Evolutionary conservation across 2,329 filamentous ascomycete species (phyloP).

Genomic region (Colletotrichum tanaceti): DNA sequence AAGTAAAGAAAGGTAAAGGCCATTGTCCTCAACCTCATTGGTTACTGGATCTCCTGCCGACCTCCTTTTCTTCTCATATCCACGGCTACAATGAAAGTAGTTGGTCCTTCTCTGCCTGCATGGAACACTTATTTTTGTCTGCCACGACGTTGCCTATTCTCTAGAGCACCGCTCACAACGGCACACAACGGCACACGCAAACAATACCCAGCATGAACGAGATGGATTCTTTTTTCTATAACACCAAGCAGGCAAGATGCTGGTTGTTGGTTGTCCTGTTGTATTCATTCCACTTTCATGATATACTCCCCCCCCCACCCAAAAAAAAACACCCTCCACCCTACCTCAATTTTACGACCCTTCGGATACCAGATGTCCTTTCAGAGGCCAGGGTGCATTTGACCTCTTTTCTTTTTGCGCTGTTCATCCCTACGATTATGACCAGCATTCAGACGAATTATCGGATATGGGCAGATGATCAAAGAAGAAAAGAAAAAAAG

Average conservation of each 20-base stretch:
- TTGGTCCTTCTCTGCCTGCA: not conserved
- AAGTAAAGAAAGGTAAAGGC: conserved; percentile 30
- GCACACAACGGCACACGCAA: no score
- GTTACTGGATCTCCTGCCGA: not conserved
- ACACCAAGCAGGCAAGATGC: not conserved
- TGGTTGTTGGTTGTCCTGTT: conserved; percentile 20
- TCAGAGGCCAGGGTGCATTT: conserved; percentile 24
- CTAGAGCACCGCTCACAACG: not conserved
- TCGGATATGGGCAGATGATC: conserved; percentile 30
- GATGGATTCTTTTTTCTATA: conserved; percentile 9
- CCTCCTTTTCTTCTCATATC: not conserved
- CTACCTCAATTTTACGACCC: conserved; percentile 25
- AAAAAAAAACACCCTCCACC: not conserved
- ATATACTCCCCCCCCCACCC: conserved; percentile 5
- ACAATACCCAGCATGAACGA: conserved; percentile 9
- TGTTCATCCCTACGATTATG: conserved; percentile 32
- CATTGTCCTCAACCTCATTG: not conserved
- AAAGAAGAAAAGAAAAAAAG: conserved; percentile 28
- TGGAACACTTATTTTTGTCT: not conserved
- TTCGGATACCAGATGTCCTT: conserved; percentile 26
- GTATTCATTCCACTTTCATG: conserved; percentile 25
- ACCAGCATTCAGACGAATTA: conserved; percentile 36
- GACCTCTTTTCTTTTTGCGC: conserved; percentile 16
- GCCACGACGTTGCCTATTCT: not conserved
- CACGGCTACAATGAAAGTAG: not conserved